phyloP scores from a whole-genome alignment of 352 stramenopile genomes.

The Phytopythium litorale region DNA sequence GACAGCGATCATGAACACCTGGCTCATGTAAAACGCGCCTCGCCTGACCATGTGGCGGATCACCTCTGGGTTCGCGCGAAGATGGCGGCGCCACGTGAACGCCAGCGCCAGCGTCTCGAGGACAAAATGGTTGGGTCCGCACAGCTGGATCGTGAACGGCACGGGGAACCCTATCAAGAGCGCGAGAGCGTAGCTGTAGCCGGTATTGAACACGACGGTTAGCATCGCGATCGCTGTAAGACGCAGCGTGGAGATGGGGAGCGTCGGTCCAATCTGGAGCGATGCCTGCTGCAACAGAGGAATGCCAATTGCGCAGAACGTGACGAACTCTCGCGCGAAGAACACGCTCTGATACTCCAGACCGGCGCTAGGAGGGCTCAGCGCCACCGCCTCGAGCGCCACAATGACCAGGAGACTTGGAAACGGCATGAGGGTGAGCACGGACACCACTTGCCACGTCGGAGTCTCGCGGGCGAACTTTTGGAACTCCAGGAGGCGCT shows the following conservation, averaged over 20 bases:
- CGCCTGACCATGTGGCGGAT: not conserved
- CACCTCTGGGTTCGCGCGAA: not conserved
- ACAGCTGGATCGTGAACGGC: constrained; percentile 18
- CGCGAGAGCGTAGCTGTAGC: not conserved
- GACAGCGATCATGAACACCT: constrained; percentile 13
- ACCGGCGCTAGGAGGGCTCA: not conserved
- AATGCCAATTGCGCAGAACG: not conserved
- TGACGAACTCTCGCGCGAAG: constrained; percentile 1
- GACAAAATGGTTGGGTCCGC: not conserved
- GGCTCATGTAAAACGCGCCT: constrained; percentile 12
- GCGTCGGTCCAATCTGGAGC: not conserved
- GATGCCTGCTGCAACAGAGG: not conserved
- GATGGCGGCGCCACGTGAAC: not conserved
- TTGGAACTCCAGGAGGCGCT: not conserved
- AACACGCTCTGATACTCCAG: not conserved
- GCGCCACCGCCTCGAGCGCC: not conserved
- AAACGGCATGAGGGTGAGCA: not conserved
- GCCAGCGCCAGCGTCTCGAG: not conserved
- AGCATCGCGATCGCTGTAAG: not conserved
- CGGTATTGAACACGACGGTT: not conserved
- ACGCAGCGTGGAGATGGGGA: not conserved
- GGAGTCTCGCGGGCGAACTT: not conserved
- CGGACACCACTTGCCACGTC: not conserved
- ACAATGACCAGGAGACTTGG: not conserved
- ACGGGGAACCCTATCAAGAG: constrained; percentile 20